Base-by-base conservation (phyloP, 257 asterid species). In the Asclepias syriaca region DNA sequence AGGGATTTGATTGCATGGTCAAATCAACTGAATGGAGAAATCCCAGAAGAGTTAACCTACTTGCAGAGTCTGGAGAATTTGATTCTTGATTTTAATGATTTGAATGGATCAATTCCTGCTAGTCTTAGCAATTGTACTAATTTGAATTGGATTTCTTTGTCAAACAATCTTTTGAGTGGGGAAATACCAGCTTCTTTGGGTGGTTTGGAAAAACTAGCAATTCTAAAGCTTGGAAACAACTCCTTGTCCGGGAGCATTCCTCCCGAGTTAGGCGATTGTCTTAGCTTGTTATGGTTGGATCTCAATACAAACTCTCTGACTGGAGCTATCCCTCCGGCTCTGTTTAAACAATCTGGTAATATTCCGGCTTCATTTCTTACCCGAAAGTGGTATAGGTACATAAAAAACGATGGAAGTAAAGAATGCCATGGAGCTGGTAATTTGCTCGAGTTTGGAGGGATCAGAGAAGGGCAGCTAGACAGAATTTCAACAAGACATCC, bases 401-500 rank as follows among this genome's bases (percentile, higher is more conserved):
- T 93, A 68, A 91, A 82, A 86, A 91, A 89, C 50, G 96, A 91
- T 27, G 98, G 97, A 55, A 88, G 96, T 71, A 77, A 77, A 77
- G 81, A 84, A 76, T 93, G 98, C 80, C 96, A 91, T 14, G 98
- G 98, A 32, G 91, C 98, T 0, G 98, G 98, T 54, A 91, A 91
- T 83, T 78, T 93, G 87, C 95, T 93, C 0, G 98, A 93, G 84
- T 93, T 91, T 81, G 96, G 86, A 16, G 98, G 97, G 39, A 91
- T 93, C 68, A 74, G 98, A 66, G 82, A 77, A 27, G 93, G 81
- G 45, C 94, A 88, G 74, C 71, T 93, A 70, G 81, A 78, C 75
- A 77, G 96, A 72, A 84, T 91, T 51, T 87, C 91, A 39, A 79
- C 91, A 6, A 80, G 96, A 78, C 85, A 85, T 74, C 97, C 98